Conservation (phyloP, 2,329 filamentous ascomycete species). For the Didymella sp. region DNA sequence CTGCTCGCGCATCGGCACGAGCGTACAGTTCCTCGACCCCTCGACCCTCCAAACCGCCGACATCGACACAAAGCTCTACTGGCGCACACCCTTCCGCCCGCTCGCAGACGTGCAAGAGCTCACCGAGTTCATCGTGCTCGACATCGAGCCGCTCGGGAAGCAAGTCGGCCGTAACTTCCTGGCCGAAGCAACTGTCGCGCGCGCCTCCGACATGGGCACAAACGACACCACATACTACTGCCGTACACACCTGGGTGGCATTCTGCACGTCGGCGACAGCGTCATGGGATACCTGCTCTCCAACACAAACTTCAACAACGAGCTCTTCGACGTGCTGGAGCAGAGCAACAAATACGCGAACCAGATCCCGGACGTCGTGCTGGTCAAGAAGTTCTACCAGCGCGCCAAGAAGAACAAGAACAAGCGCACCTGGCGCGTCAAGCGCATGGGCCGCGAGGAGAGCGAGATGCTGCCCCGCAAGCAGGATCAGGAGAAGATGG, state of each 20-base stretch:
- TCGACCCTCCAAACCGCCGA: slow-evolving; percentile 91
- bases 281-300: slow-evolving; percentile 93
- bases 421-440: slow-evolving; percentile 86
- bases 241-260: slow-evolving; percentile 84
- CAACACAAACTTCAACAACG: slow-evolving; percentile 92
- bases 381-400: slow-evolving; percentile 97
- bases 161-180: slow-evolving; percentile 83
- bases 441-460: slow-evolving; percentile 90
- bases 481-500: slow-evolving; percentile 84
- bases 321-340: slow-evolving; percentile 83
- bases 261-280: slow-evolving; percentile 88
- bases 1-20: slow-evolving; percentile 87
- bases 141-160: slow-evolving; percentile 81
- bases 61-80: slow-evolving; percentile 82
- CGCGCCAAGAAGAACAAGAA: slow-evolving; percentile 74
- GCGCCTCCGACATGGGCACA: slow-evolving; percentile 81
- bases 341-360: slow-evolving; percentile 74
- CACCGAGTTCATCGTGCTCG: slow-evolving; percentile 92
- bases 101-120: slow-evolving; percentile 85
- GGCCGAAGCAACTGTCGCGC: slow-evolving; percentile 86
- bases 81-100: slow-evolving; percentile 84
- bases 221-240: slow-evolving; percentile 91
- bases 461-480: slow-evolving; percentile 86
- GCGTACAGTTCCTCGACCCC: slow-evolving; percentile 88
- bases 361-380: slow-evolving; percentile 85